Conservation (phyloP, 179 eudicot genomes). For the Nepenthes alata region DNA sequence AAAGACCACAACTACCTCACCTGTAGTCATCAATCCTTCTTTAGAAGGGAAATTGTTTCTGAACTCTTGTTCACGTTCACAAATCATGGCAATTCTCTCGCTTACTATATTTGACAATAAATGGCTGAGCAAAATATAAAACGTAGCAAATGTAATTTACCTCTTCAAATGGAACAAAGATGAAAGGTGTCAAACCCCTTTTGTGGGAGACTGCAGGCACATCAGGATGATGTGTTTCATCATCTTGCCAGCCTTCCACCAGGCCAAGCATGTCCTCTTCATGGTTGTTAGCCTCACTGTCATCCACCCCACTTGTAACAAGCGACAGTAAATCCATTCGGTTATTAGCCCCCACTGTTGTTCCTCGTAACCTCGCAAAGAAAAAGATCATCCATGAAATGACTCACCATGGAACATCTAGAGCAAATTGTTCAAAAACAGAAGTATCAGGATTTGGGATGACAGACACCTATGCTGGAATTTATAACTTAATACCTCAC, state of each 20-base stretch:
- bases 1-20: too few species aligned
- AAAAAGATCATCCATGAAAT: neutral
- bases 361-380: conserved; percentile 63
- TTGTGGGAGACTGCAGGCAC: conserved; percentile 85
- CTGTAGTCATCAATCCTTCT: too few species aligned
- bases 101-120: neutral
- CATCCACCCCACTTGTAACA: conserved; percentile 72
- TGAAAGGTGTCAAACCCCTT: conserved; percentile 79
- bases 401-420: too few species aligned
- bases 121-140: neutral
- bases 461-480: too few species aligned
- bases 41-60: too few species aligned
- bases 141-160: conserved; percentile 17
- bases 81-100: neutral
- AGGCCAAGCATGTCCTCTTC: conserved; percentile 66
- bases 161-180: conserved; percentile 88
- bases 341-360: conserved; percentile 75
- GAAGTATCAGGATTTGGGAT: too few species aligned
- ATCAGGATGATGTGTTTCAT: conserved; percentile 91
- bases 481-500: too few species aligned
- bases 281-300: conserved; percentile 37
- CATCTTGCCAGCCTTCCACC: conserved; percentile 90
- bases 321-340: conserved; percentile 76
- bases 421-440: too few species aligned
- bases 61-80: neutral